Evolutionary conservation across 2,329 filamentous ascomycete genomes (phyloP).

Genomic region (Nigrospora oryzae): DNA sequence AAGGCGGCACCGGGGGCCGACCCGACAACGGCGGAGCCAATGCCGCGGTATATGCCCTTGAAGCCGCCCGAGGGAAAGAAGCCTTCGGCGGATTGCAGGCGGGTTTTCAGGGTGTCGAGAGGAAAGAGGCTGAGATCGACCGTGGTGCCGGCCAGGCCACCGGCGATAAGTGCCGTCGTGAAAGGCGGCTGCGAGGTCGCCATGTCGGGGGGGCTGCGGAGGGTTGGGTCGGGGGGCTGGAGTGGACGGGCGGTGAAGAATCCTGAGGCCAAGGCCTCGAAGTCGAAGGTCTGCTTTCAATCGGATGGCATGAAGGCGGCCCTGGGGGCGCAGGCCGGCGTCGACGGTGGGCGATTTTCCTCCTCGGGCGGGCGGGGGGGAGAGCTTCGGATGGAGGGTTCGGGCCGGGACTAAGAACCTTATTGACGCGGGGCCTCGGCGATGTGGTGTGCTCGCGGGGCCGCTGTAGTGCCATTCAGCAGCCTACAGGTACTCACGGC

Average conservation of each 20-base stretch:
- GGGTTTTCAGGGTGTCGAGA: conserved; percentile 97
- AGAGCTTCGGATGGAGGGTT: too few relatives aligned
- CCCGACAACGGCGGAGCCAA: conserved; percentile 82
- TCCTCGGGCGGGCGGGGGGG: too few relatives aligned
- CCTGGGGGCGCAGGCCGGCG: too few relatives aligned
- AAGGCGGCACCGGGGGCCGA: conserved; percentile 90
- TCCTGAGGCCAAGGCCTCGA: not conserved
- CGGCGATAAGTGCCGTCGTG: conserved; percentile 62
- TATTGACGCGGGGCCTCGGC: too few relatives aligned
- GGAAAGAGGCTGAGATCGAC: conserved; percentile 96
- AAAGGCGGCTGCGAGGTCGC: conserved; percentile 32
- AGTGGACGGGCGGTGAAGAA: not conserved
- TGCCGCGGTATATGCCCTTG: conserved; percentile 83
- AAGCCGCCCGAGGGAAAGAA: conserved; percentile 83
- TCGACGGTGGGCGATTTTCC: too few relatives aligned
- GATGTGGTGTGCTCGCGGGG: too few relatives aligned
- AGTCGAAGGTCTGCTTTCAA: not conserved
- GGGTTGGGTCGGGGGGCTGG: not conserved
- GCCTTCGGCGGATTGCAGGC: conserved; percentile 73
- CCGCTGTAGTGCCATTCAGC: too few relatives aligned
- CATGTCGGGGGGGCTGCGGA: not conserved
- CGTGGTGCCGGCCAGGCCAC: conserved; percentile 85
- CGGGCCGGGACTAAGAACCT: too few relatives aligned
- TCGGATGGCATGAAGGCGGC: too few relatives aligned
- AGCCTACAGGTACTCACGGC: too few relatives aligned